phyloP scores from a whole-genome alignment of 306 rosid species.

The Trifolium subterraneum region DNA sequence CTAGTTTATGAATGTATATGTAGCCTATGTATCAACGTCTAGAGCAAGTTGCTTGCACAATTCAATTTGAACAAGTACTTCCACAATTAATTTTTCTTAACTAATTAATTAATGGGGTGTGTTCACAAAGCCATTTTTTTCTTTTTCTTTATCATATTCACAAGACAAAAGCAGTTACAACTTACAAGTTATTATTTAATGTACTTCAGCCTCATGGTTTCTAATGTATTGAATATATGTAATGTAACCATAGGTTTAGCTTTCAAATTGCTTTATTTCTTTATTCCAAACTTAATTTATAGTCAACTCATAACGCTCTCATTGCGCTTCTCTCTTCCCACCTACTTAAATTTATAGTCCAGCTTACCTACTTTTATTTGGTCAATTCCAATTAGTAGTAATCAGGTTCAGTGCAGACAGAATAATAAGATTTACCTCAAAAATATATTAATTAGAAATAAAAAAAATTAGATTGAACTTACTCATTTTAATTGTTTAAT shows the following conservation, averaged over 20 bases:
- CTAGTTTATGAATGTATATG: too few relatives aligned
- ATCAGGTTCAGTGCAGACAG: too few relatives aligned
- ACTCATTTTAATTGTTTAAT: too few relatives aligned
- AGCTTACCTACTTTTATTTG: neutral
- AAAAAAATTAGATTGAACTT: too few relatives aligned
- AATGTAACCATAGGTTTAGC: neutral
- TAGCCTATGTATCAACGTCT: neutral
- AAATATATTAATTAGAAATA: too few relatives aligned
- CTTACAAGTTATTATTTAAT: neutral
- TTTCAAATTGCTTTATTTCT: neutral
- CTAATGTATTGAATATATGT: neutral
- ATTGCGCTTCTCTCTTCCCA: neutral
- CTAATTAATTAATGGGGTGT: neutral
- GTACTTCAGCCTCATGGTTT: neutral
- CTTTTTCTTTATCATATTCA: neutral
- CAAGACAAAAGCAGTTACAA: neutral
- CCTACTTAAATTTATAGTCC: conserved; percentile 7
- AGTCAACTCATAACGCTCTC: conserved; percentile 2
- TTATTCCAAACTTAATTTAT: neutral
- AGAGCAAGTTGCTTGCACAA: conserved; percentile 3
- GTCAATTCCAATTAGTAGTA: neutral
- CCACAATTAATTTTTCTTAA: neutral
- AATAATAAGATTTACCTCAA: too few relatives aligned
- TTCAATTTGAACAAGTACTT: neutral
- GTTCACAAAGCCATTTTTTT: neutral